A percentile compares a stretch with the other conserved stretches of the same genome.
phyloP scores from a whole-genome alignment of 345 rosid genomes.

The Arabidopsis arenosa region DNA sequence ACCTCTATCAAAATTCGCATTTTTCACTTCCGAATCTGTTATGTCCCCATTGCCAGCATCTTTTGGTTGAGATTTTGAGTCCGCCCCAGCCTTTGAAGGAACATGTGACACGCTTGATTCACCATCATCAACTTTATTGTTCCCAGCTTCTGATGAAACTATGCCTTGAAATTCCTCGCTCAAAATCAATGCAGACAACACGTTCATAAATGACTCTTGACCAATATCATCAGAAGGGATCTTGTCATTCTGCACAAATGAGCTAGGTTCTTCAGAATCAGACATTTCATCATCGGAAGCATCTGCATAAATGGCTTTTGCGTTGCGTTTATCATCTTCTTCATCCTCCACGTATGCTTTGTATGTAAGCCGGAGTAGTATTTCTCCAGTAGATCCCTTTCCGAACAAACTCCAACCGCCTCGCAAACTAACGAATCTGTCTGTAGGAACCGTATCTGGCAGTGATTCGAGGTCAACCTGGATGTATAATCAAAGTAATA shows the following conservation, averaged over 20 bases:
- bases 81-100: slow-evolving; percentile 48
- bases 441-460: slow-evolving; percentile 94
- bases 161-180: slow-evolving; percentile 98
- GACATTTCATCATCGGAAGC: slow-evolving; percentile 79
- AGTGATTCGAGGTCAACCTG: slow-evolving; percentile 86
- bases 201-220: slow-evolving; percentile 94
- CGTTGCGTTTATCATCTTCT: slow-evolving; percentile 72
- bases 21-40: slow-evolving; percentile 29
- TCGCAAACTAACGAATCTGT: slow-evolving; percentile 68
- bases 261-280: slow-evolving; percentile 66
- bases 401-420: slow-evolving; percentile 84
- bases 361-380: slow-evolving; percentile 88
- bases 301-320: slow-evolving; percentile 54
- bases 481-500: slow-evolving; percentile 40
- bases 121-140: slow-evolving; percentile 54
- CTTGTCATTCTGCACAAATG: slow-evolving; percentile 43
- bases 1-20: slow-evolving; percentile 31
- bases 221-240: slow-evolving; percentile 51
- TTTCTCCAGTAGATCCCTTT: slow-evolving; percentile 80
- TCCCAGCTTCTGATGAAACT: slow-evolving; percentile 86
- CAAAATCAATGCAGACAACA: slow-evolving; percentile 85
- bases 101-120: slow-evolving; percentile 46
- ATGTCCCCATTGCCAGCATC: slow-evolving; percentile 44
- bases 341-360: slow-evolving; percentile 98
- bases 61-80: slow-evolving; percentile 44